phyloP scores from a whole-genome alignment of 306 rosid species.

The Vigna reflexopilosa region DNA sequence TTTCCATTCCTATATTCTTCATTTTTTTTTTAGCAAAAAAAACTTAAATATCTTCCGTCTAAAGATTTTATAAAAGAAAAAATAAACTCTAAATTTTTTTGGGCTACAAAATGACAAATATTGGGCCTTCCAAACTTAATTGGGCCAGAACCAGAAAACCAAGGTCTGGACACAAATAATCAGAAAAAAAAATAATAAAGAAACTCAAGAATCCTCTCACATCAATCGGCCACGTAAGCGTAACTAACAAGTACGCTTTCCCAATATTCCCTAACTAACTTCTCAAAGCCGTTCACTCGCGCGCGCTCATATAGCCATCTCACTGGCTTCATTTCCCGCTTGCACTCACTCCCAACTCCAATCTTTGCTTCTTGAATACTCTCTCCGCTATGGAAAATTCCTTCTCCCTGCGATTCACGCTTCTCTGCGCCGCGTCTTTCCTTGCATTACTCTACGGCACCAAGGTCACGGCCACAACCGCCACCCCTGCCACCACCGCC shows the following conservation, averaged over 20 bases:
- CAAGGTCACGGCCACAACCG: conserved; percentile 39
- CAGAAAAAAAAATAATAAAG: background rate
- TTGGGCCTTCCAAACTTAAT: background rate
- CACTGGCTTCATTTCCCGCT: conserved; percentile 31
- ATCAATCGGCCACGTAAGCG: conserved; percentile 35
- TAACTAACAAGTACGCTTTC: conserved; percentile 44
- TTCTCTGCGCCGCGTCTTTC: conserved; percentile 33
- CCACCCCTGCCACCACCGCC: conserved; percentile 46
- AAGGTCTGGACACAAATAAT: background rate
- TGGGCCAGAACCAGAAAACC: background rate
- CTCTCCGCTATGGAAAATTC: conserved; percentile 52
- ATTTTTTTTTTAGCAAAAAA: background rate
- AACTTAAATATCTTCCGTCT: conserved; percentile 6
- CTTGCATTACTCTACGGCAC: conserved; percentile 37
- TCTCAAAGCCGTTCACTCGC: conserved; percentile 20
- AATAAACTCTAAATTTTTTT: background rate
- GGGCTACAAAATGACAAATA: background rate
- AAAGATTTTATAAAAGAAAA: background rate
- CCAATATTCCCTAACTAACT: conserved; percentile 32
- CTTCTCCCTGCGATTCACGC: conserved; percentile 41
- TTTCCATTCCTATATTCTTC: background rate
- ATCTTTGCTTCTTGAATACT: conserved; percentile 3
- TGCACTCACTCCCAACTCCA: conserved; percentile 31
- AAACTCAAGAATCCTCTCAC: conserved; percentile 20
- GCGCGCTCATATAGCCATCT: no score